Base-by-base conservation (phyloP, 192 early-diverging fungal genomes). In the Coemansia sp. region DNA sequence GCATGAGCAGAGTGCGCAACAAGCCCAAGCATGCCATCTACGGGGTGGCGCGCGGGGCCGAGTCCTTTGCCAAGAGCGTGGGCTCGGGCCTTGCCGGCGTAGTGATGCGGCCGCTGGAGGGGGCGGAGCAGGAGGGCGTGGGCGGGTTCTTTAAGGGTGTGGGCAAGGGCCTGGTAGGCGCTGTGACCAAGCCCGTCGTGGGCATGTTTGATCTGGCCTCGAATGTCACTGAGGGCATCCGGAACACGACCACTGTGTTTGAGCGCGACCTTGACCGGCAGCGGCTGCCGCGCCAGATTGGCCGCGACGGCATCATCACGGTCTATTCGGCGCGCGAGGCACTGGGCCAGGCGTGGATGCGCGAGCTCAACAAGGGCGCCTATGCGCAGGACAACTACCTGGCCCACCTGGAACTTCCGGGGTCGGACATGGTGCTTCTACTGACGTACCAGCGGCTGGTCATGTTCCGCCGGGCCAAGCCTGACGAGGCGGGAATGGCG, bases 131-230 rank as follows among this genome's bases (percentile, higher is more conserved):
- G 57, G 87, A 90, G 38, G 94, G 96, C 16, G 82, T 94, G 0
- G 85, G 85, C 16, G 96, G 96, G 0, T 96, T 99, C 61, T 85
- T 97, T 64, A 90, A 86, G 54, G 96, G 96, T 23, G 78, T 99
- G 0, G 94, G 93, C 20, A 94, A 89, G 60, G 96, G 94, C 0
- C 54, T 95, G 13, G 87, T 97, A 3, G 96, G 96, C 5, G 85
- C 82, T 5, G 87, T 96, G 3, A 93, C 93, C 10, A 99, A 99
- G 61, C 96, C 96, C 1, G 77, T 93, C 8, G 88, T 94, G 5
- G 96, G 96, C 13, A 86, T 96, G 18, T 85, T 96, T 64, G 96
- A 99, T 51, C 77, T 97, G 22, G 90, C 93, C 0, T 89, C 87
- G 5, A 93, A 92, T 65, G 91, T 99, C 3, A 86, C 88, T 22